Evolutionary conservation across 164 flowering plant species (phyloP).

Genomic region (Protea cynaroides): DNA sequence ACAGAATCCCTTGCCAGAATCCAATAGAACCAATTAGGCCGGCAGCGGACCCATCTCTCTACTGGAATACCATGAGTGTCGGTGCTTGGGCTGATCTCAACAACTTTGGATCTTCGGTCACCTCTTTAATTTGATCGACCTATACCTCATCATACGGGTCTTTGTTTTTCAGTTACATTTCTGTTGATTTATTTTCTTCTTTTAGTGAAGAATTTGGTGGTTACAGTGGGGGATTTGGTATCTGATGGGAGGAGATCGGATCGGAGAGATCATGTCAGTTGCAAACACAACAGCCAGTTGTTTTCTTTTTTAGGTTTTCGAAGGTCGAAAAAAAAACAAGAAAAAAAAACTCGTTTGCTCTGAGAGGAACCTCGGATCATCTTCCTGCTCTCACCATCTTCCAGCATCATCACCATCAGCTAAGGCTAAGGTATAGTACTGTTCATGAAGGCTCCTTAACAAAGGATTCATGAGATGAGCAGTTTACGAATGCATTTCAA

Average conservation of each 20-base stretch:
- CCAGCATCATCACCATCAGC: constrained; percentile 13
- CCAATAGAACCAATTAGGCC: constrained; percentile 32
- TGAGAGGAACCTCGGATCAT: constrained; percentile 96
- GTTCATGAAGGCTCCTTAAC: constrained; percentile 8
- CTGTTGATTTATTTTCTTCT: constrained; percentile 9
- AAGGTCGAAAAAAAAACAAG: constrained; percentile 23
- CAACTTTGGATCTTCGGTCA: constrained; percentile 25
- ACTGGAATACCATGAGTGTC: constrained; percentile 33
- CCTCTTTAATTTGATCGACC: constrained; percentile 18
- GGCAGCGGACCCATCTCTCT: constrained; percentile 34
- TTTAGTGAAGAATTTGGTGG: constrained; percentile 15
- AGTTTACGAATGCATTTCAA: constrained; percentile 7
- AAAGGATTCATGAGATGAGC: constrained; percentile 1
- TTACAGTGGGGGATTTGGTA: constrained; percentile 1
- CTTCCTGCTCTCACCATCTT: constrained; percentile 25
- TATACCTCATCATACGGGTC: neutral
- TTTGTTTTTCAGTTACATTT: constrained; percentile 13
- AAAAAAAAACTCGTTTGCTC: constrained; percentile 40
- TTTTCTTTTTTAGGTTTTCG: constrained; percentile 21
- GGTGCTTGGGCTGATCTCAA: constrained; percentile 24
- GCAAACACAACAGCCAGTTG: constrained; percentile 37
- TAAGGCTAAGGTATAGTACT: neutral
- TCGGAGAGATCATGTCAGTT: constrained; percentile 80
- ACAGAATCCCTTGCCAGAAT: constrained; percentile 18
- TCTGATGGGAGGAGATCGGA: constrained; percentile 39